A percentile compares a stretch with the other conserved stretches of the same genome.
Conservation (phyloP, 2,329 filamentous ascomycete genomes). For the Penicillium hordei region DNA sequence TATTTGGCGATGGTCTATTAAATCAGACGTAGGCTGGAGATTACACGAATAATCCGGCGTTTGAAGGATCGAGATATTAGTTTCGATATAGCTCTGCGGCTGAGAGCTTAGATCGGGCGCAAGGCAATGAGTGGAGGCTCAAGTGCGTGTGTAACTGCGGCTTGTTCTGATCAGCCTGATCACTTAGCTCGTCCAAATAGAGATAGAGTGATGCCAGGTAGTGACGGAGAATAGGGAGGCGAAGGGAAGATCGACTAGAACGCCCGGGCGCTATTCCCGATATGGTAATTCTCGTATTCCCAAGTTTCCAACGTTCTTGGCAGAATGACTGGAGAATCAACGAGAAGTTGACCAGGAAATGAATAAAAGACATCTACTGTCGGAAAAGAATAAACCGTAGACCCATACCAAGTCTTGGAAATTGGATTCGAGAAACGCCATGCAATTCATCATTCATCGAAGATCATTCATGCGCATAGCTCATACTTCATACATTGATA, state of each 20-base stretch:
- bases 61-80: neutral
- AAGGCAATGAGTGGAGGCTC: neutral
- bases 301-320: neutral
- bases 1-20: neutral
- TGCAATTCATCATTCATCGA: slow-evolving; percentile 21
- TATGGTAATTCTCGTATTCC: slow-evolving; percentile 24
- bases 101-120: neutral
- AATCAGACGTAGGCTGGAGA: neutral
- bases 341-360: neutral
- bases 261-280: slow-evolving; percentile 17
- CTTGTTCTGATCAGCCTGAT: neutral
- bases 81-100: neutral
- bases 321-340: neutral
- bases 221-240: neutral
- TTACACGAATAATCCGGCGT: neutral
- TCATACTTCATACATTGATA: slow-evolving; percentile 27
- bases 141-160: neutral
- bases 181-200: neutral
- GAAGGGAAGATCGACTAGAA: neutral
- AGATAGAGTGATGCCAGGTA: neutral
- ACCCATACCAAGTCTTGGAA: too few species aligned
- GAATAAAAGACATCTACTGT: neutral
- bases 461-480: slow-evolving; percentile 12
- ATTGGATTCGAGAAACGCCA: neutral
- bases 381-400: neutral